Base-by-base conservation (phyloP, 106 monocot species). In the Platanthera zijinensis region DNA sequence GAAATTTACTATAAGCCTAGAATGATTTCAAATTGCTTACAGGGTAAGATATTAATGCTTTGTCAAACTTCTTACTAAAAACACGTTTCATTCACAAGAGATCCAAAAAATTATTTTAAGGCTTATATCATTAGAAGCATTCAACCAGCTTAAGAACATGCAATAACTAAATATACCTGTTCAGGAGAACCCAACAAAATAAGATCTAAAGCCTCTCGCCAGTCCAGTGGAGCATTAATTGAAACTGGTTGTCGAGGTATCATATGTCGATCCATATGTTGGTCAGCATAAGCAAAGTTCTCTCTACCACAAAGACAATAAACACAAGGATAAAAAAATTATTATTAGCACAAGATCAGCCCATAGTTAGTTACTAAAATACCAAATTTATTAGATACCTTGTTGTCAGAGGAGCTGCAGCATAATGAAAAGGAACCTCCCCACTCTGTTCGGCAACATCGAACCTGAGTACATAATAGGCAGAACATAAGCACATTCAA, bases 381-480 rank as follows among this genome's bases (percentile, higher is more conserved):
- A 48, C 15, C 48, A 15, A 70, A 48, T 1, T 5, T 7, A 39
- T 48, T 9, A 54, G 12, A 53, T 83, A 94, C 94, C 90, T 94
- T 17, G 82, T 17, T 6, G 80, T 52, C 17, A 84, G 57, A 57
- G 90, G 80, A 76, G 74, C 77, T 72, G 84, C 69, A 10, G 78
- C 59, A 9, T 86, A 85, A 57, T 94, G 92, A 68, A 88, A 82
- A 51, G 84, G 69, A 39, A 84, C 46, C 77, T 99, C 99, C 68
- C 99, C 94, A 87, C 94, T 99, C 79, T 92, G 99, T 78, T 99
- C 99, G 57, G 94, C 99, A 21, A 84, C 78, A 59, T 99, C 99
- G 69, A 76, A 80, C 62, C 97, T 97, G 89, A 61, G 56, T 72
- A 69, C 22, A 49, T 45, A 56, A 52, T 14, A 30, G 28, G n/a